These are phyloP conservation scores for Russula olivacea DNA, from an alignment of 768 basidiomycete species.

Conservation along the genomic window DNA sequence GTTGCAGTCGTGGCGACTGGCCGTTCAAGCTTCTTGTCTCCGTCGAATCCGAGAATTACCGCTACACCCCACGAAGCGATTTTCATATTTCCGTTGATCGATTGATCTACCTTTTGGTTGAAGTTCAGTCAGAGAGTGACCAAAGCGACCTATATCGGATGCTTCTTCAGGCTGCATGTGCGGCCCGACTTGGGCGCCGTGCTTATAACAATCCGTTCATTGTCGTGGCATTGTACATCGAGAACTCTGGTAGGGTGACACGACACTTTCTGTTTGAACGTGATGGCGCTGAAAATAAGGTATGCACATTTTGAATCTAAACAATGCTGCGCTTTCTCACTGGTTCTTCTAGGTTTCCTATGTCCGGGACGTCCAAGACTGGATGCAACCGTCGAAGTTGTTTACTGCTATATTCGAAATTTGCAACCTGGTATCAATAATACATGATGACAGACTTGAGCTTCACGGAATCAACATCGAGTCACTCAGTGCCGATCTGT, in stretches of 20 bases:
- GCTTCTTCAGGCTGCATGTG: not conserved
- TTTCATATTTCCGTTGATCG: not conserved
- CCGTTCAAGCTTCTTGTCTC: not conserved
- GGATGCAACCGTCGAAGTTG: too few species aligned
- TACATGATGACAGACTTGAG: too few species aligned
- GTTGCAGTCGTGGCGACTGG: not conserved
- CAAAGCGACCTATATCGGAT: not conserved
- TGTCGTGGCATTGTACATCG: not conserved
- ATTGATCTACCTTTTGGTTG: not conserved
- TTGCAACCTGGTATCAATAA: too few species aligned
- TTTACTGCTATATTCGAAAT: too few species aligned
- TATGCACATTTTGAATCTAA: not conserved
- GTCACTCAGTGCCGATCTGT: too few species aligned
- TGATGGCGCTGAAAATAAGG: too few species aligned
- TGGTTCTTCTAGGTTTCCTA: not conserved
- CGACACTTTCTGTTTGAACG: not conserved
- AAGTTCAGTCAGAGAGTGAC: not conserved
- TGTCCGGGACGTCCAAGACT: too few species aligned
- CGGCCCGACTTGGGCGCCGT: not conserved
- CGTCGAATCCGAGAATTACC: not conserved
- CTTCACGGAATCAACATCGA: too few species aligned
- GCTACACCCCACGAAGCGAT: slow-evolving; percentile 5
- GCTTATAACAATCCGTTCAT: not conserved
- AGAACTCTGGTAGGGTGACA: not conserved
- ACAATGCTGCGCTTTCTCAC: not conserved